Evolutionary conservation across 2,329 filamentous ascomycete genomes (phyloP).

Genomic region (Juglanconis oblonga): DNA sequence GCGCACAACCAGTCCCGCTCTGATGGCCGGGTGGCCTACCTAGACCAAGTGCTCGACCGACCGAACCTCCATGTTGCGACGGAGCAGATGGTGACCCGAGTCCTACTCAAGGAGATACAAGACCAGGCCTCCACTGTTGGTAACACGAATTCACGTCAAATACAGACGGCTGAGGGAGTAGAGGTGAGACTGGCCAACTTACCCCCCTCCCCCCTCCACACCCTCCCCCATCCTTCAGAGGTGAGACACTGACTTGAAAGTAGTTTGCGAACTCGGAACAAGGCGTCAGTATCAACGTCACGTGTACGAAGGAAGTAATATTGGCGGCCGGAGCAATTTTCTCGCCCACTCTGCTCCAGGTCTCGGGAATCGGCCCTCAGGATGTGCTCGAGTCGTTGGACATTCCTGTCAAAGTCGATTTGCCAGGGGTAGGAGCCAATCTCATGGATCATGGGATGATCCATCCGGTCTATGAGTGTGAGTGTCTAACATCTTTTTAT

Average conservation of each 20-base stretch:
- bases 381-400: constrained; percentile 26
- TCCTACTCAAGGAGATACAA: constrained; percentile 25
- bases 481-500: background rate
- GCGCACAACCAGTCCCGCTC: constrained; percentile 37
- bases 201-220: background rate
- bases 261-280: constrained; percentile 28
- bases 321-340: constrained; percentile 29
- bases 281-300: constrained; percentile 20
- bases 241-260: background rate
- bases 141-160: constrained; percentile 10
- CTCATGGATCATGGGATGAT: constrained; percentile 35
- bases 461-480: constrained; percentile 31
- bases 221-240: background rate
- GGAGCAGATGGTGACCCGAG: constrained; percentile 35
- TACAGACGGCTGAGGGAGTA: constrained; percentile 30
- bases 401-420: constrained; percentile 27
- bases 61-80: constrained; percentile 38
- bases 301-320: constrained; percentile 29
- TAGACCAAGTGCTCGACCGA: constrained; percentile 33
- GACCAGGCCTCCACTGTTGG: background rate
- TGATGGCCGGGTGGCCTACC: constrained; percentile 39
- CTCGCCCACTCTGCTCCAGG: constrained; percentile 29
- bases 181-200: constrained; percentile 28
- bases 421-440: constrained; percentile 29
- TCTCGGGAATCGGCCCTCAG: constrained; percentile 33